Percentiles rank a stretch among this genome's conserved stretches.
Conservation (phyloP, 140 eudicot species). For the Anethum foeniculum region DNA sequence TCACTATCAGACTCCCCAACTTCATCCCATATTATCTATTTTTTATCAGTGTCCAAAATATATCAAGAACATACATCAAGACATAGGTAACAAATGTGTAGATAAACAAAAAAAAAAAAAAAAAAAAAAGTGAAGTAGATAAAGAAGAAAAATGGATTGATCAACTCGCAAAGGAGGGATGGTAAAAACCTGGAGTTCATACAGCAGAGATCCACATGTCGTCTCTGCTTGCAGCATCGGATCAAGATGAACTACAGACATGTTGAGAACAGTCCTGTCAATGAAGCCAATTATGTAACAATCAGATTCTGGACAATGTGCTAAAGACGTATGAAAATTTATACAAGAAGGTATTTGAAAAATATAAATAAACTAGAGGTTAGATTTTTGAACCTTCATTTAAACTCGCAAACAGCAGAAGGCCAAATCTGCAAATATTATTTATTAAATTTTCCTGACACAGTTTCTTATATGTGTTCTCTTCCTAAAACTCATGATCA, state of each 20-base stretch:
- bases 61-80: background rate
- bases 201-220: conserved; percentile 68
- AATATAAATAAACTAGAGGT: background rate
- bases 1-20: conserved; percentile 83
- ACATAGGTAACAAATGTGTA: background rate
- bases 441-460: background rate
- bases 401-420: background rate
- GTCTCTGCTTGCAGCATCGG: conserved; percentile 68
- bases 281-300: background rate
- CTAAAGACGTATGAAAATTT: background rate
- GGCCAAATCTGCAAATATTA: background rate
- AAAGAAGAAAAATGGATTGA: background rate
- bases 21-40: conserved; percentile 88
- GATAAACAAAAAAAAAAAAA: background rate
- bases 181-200: conserved; percentile 72
- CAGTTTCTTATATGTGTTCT: background rate
- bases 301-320: background rate
- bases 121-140: background rate
- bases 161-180: background rate
- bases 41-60: conserved; percentile 6
- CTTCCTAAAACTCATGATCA: background rate
- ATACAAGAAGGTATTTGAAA: background rate
- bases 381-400: background rate
- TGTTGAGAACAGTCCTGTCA: conserved; percentile 28
- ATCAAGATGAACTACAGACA: conserved; percentile 48